These are phyloP conservation scores for Neophaeococcomyces aloes DNA, from an alignment of 2,329 filamentous ascomycete species.

Conservation along the genomic window DNA sequence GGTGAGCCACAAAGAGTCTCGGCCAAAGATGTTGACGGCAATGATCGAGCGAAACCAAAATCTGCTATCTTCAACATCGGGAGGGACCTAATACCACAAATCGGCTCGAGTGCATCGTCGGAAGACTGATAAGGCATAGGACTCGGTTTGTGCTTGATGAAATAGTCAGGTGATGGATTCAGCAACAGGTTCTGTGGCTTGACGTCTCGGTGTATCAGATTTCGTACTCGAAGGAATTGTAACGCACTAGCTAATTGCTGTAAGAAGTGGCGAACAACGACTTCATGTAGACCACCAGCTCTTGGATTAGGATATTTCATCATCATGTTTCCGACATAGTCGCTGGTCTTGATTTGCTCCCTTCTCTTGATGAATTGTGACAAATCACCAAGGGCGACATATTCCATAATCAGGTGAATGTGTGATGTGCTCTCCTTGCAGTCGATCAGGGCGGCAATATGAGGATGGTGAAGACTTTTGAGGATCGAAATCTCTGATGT, in stretches of 20 bases:
- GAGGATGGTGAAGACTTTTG: constrained; percentile 84
- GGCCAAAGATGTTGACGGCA: constrained; percentile 81
- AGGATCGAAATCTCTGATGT: constrained; percentile 93
- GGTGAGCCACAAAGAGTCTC: too few species aligned
- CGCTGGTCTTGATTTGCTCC: constrained; percentile 65
- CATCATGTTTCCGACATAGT: constrained; percentile 79
- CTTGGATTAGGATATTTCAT: constrained; percentile 79
- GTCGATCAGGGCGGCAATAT: constrained; percentile 92
- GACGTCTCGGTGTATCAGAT: constrained; percentile 91
- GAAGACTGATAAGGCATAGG: constrained; percentile 66
- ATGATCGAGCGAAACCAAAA: constrained; percentile 91
- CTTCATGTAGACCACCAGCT: constrained; percentile 83
- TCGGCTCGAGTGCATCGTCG: constrained; percentile 68
- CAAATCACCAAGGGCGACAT: constrained; percentile 88
- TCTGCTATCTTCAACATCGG: constrained; percentile 97
- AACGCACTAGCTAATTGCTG: constrained; percentile 90
- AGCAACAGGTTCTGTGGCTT: constrained; percentile 94
- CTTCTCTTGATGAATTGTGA: constrained; percentile 95
- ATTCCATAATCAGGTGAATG: constrained; percentile 98
- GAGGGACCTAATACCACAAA: constrained; percentile 68
- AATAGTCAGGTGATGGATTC: constrained; percentile 66
- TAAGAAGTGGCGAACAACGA: constrained; percentile 89
- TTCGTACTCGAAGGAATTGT: constrained; percentile 71
- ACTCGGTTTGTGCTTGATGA: constrained; percentile 51
- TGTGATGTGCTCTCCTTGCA: constrained; percentile 77